Evolutionary conservation across 2,329 filamentous ascomycete genomes (phyloP).

Genomic region (Orbilia ellipsospora): DNA sequence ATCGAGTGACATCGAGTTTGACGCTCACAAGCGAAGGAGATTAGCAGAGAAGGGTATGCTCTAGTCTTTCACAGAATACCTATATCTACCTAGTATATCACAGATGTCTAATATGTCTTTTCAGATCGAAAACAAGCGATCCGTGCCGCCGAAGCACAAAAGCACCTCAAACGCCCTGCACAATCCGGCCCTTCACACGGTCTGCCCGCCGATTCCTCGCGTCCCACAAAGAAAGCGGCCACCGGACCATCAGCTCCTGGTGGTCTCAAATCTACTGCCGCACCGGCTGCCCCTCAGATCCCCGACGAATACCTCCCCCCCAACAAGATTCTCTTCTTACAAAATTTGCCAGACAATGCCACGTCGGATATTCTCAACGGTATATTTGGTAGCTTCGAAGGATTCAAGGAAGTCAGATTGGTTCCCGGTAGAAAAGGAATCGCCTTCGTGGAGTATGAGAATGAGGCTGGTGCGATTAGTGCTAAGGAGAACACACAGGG

Average conservation of each 20-base stretch:
- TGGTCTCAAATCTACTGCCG: slow-evolving; percentile 80
- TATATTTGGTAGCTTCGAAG: slow-evolving; percentile 89
- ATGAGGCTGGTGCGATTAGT: slow-evolving; percentile 85
- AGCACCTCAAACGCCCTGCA: slow-evolving; percentile 75
- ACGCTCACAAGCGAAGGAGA: slow-evolving; percentile 83
- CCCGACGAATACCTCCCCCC: slow-evolving; percentile 98
- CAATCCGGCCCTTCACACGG: slow-evolving; percentile 57
- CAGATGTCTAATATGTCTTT: slow-evolving; percentile 1
- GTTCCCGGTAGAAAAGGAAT: slow-evolving; percentile 88
- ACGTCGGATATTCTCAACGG: slow-evolving; percentile 80
- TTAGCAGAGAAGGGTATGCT: slow-evolving; percentile 86
- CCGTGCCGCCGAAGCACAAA: slow-evolving; percentile 81
- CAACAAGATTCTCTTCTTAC: slow-evolving; percentile 95
- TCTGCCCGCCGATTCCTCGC: slow-evolving; percentile 58
- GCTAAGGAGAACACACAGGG: slow-evolving; percentile 94
- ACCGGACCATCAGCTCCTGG: slow-evolving; percentile 70
- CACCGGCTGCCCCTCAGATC: slow-evolving; percentile 75
- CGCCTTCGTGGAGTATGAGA: slow-evolving; percentile 96
- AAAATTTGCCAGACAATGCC: slow-evolving; percentile 88
- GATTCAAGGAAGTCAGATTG: slow-evolving; percentile 90
- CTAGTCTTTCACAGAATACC: background rate
- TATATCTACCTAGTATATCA: background rate
- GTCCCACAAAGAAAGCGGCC: slow-evolving; percentile 65
- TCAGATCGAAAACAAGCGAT: slow-evolving; percentile 81
- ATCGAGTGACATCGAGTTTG: slow-evolving; percentile 82